phyloP scores from a whole-genome alignment of 164 flowering plant species.

The Vitis vinifera region DNA sequence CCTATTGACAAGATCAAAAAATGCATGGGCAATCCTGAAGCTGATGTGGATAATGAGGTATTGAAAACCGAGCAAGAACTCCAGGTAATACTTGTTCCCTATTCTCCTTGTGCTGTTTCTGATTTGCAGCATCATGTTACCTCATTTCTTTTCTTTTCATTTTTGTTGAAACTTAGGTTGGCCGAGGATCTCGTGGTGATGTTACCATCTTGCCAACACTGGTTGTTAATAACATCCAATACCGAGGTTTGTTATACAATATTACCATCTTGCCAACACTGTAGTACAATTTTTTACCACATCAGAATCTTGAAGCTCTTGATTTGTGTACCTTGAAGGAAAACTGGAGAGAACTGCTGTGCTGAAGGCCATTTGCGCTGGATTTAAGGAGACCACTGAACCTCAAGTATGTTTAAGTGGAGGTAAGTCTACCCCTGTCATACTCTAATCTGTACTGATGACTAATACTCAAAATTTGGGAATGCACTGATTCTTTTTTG shows the following conservation, averaged over 20 bases:
- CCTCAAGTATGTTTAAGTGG: constrained; percentile 44
- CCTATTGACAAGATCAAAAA: constrained; percentile 64
- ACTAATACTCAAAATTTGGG: background rate
- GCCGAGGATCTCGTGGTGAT: constrained; percentile 87
- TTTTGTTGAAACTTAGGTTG: constrained; percentile 46
- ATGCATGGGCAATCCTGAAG: constrained; percentile 91
- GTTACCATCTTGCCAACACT: constrained; percentile 93
- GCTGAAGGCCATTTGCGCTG: constrained; percentile 83
- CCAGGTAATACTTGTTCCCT: constrained; percentile 45
- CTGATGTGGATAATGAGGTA: constrained; percentile 71
- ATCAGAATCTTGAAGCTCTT: constrained; percentile 8
- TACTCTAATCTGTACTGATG: background rate
- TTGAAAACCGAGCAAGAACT: constrained; percentile 75
- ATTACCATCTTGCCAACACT: too few relatives aligned
- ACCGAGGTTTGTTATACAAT: constrained; percentile 64
- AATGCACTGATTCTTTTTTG: background rate
- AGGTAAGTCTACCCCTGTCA: constrained; percentile 21
- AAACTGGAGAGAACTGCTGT: constrained; percentile 83
- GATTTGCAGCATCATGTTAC: background rate
- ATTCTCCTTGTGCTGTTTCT: background rate
- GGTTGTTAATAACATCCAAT: constrained; percentile 82
- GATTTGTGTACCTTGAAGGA: constrained; percentile 43
- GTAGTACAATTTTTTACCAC: background rate
- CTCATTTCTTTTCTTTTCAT: background rate
- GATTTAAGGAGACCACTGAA: constrained; percentile 79